These are phyloP conservation scores for Corrigiola litoralis DNA, from an alignment of 179 eudicot species.

Conservation along the genomic window DNA sequence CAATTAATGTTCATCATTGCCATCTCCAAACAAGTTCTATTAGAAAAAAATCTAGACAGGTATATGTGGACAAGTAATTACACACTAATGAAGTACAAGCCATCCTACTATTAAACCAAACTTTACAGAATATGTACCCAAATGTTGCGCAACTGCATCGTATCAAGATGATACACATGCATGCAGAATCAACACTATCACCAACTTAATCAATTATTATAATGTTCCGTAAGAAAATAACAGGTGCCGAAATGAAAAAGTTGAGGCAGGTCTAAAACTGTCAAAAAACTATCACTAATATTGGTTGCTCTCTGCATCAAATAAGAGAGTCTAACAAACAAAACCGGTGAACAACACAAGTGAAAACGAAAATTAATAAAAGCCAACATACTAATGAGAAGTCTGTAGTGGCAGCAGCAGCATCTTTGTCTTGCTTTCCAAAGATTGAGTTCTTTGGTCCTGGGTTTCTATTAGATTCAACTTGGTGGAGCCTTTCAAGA, in stretches of 20 bases:
- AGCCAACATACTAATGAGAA: constrained; percentile 55
- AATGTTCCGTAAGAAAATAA: neutral
- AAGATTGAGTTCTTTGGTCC: constrained; percentile 49
- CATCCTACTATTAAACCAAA: neutral
- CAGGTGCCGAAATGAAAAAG: neutral
- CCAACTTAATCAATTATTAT: neutral
- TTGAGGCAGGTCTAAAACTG: neutral
- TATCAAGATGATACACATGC: neutral
- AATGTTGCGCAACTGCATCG: neutral
- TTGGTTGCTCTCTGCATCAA: neutral
- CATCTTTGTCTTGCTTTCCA: constrained; percentile 48
- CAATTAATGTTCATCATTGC: neutral
- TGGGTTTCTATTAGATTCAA: constrained; percentile 40
- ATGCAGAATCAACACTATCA: neutral
- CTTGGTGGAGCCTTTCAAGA: constrained; percentile 64
- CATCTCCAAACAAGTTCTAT: neutral
- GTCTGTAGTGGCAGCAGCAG: constrained; percentile 39
- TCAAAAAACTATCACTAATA: neutral
- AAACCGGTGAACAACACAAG: neutral
- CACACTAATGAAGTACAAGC: neutral
- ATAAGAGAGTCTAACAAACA: neutral
- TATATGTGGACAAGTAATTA: neutral
- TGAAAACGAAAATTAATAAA: neutral
- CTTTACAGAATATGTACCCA: neutral
- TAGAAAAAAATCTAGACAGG: neutral